A percentile compares a stretch with the other conserved stretches of the same genome.
phyloP scores from a whole-genome alignment of 306 rosid genomes.

The Luffa acutangula region DNA sequence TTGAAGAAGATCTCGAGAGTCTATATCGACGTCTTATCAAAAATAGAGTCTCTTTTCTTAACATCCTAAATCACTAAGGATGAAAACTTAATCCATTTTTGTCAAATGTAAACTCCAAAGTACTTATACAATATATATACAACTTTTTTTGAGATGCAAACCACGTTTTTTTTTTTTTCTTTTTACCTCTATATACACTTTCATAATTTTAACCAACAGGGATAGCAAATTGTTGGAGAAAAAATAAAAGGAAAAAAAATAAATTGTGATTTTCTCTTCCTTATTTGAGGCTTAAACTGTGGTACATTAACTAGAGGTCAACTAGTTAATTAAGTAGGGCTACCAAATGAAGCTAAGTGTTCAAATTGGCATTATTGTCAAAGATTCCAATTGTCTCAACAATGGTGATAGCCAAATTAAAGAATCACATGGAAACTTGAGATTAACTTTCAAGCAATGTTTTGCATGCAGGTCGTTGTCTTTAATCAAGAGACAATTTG shows the following conservation, averaged over 20 bases:
- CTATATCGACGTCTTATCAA: slow-evolving; percentile 18
- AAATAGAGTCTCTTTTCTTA: slow-evolving; percentile 22
- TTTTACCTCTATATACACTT: no score
- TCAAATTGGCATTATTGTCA: background rate
- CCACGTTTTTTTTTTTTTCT: background rate
- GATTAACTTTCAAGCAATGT: background rate
- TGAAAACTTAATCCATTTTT: slow-evolving; percentile 5
- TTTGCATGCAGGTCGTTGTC: background rate
- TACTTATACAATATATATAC: background rate
- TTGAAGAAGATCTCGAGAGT: slow-evolving; percentile 12
- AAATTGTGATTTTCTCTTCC: background rate
- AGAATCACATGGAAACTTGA: slow-evolving; percentile 2
- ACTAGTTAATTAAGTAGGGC: background rate
- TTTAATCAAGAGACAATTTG: background rate
- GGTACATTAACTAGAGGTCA: background rate
- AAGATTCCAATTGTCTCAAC: slow-evolving; percentile 3
- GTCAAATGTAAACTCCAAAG: background rate
- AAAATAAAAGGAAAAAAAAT: background rate
- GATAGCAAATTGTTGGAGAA: background rate
- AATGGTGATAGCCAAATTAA: background rate
- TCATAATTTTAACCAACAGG: background rate
- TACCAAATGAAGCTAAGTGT: background rate
- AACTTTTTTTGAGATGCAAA: background rate
- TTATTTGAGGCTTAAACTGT: background rate
- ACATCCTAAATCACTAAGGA: slow-evolving; percentile 17